Evolutionary conservation across 2,329 filamentous ascomycete genomes (phyloP).

Genomic region (Pseudogymnoascus sp.): DNA sequence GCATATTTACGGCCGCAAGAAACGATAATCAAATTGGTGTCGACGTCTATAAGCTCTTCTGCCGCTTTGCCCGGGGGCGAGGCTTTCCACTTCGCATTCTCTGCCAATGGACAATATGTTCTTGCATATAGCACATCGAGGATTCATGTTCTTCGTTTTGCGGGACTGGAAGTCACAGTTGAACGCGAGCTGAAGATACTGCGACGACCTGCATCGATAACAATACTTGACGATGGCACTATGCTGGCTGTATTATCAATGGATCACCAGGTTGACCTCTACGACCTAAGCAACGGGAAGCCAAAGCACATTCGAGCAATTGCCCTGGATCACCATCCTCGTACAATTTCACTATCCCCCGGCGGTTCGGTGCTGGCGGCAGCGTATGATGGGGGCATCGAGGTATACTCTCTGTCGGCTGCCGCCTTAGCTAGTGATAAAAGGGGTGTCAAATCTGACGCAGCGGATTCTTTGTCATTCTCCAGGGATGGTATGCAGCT

Average conservation of each 20-base stretch:
- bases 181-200: constrained; percentile 73
- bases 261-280: constrained; percentile 80
- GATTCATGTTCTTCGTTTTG: constrained; percentile 69
- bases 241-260: constrained; percentile 72
- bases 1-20: constrained; percentile 62
- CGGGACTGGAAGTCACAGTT: constrained; percentile 51
- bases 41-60: constrained; percentile 71
- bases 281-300: constrained; percentile 57
- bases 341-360: constrained; percentile 71
- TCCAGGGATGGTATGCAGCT: constrained; percentile 72
- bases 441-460: constrained; percentile 69
- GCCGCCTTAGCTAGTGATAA: constrained; percentile 57
- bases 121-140: constrained; percentile 80
- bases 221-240: constrained; percentile 70
- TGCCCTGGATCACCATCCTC: constrained; percentile 68
- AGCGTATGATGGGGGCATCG: constrained; percentile 81
- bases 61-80: constrained; percentile 73
- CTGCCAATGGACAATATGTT: constrained; percentile 64
- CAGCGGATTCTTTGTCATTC: constrained; percentile 66
- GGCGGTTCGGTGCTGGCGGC: constrained; percentile 75
- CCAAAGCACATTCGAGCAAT: constrained; percentile 67
- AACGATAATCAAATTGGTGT: constrained; percentile 72
- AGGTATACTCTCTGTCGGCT: constrained; percentile 67
- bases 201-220: constrained; percentile 65
- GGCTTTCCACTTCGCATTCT: constrained; percentile 76